These are phyloP conservation scores for Solanum paucissectum DNA, from an alignment of 257 asterid species.

Conservation along the genomic window DNA sequence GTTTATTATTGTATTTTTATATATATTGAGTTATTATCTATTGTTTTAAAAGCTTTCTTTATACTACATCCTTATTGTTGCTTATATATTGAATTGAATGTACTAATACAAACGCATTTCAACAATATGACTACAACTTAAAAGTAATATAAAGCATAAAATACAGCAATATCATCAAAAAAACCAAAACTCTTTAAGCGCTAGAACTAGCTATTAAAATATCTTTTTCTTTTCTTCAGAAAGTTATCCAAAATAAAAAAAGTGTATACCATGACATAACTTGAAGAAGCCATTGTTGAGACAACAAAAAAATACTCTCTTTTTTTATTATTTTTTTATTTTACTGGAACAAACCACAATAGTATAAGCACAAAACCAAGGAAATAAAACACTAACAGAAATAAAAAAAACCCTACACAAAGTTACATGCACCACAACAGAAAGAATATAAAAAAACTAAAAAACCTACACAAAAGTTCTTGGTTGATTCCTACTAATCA, in stretches of 20 bases:
- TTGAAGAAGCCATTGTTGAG: neutral
- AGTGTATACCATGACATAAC: neutral
- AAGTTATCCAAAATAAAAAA: neutral
- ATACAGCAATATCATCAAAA: neutral
- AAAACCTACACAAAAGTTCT: neutral
- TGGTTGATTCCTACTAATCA: neutral
- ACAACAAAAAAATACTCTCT: neutral
- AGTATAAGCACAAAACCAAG: neutral
- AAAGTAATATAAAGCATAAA: neutral
- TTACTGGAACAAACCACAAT: neutral
- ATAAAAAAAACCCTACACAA: too few species aligned
- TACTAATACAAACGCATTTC: neutral
- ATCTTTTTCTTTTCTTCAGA: neutral
- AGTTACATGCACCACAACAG: neutral
- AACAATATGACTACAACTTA: neutral
- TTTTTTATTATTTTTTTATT: too few species aligned
- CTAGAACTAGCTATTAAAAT: neutral
- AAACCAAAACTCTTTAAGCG: too few species aligned
- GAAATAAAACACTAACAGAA: too few species aligned
- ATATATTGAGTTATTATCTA: neutral
- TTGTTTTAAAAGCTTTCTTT: neutral
- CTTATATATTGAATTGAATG: too few species aligned
- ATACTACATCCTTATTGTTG: neutral
- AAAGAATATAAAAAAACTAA: too few species aligned
- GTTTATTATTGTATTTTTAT: too few species aligned